Percentiles rank a stretch among this genome's conserved stretches.
phyloP scores from a whole-genome alignment of 306 rosid species.

The apple (Malus domestica) region DNA sequence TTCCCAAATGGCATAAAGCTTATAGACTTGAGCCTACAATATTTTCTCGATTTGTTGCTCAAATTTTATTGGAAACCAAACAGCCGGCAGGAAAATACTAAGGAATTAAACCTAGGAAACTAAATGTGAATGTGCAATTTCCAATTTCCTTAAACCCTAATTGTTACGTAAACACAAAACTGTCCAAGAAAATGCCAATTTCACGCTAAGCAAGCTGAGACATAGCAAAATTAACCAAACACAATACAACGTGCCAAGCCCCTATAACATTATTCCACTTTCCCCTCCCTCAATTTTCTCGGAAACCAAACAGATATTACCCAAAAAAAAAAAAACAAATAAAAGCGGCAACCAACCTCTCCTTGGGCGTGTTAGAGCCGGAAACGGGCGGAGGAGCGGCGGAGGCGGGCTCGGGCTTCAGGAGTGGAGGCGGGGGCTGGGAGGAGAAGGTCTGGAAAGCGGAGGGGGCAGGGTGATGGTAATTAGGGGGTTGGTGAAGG shows the following conservation, averaged over 20 bases:
- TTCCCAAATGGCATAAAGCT: background rate
- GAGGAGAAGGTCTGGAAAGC: conserved; percentile 38
- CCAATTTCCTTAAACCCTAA: conserved; percentile 4
- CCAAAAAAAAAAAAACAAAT: background rate
- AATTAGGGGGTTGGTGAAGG: conserved; percentile 60
- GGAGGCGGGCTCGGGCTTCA: conserved; percentile 20
- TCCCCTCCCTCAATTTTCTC: background rate
- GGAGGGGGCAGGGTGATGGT: conserved; percentile 30
- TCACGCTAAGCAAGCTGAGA: background rate
- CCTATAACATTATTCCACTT: background rate
- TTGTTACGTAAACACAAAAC: background rate
- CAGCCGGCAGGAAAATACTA: background rate
- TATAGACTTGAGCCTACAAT: background rate
- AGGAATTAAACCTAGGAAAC: background rate
- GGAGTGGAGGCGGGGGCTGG: conserved; percentile 8
- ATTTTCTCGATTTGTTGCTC: background rate
- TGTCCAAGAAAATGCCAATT: background rate
- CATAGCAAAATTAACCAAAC: background rate
- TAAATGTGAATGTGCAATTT: background rate
- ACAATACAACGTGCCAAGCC: background rate
- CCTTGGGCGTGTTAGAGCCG: conserved; percentile 41
- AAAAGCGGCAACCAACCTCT: conserved; percentile 31
- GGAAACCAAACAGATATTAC: background rate
- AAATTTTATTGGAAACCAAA: background rate
- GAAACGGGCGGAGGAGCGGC: conserved; percentile 7